Evolutionary conservation across 2,329 filamentous ascomycete species (phyloP).

Genomic region (Chrysoporthe cubensis): DNA sequence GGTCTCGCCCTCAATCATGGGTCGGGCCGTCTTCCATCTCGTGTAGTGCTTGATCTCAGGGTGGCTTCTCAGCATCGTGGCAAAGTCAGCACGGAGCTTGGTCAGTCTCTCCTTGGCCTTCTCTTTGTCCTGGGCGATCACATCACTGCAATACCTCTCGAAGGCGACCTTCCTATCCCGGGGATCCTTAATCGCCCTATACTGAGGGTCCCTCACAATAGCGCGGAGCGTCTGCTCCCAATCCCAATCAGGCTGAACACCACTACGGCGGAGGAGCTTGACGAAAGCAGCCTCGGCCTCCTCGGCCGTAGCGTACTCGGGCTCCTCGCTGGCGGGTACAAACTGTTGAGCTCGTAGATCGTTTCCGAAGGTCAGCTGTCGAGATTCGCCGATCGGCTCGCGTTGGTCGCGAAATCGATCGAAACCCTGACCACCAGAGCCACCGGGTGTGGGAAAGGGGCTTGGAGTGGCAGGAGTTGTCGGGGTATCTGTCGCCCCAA

Average conservation of each 20-base stretch:
- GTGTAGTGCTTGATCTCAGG: slow-evolving; percentile 97
- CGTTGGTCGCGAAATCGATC: slow-evolving; percentile 31
- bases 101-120: slow-evolving; percentile 89
- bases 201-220: slow-evolving; percentile 89
- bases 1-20: slow-evolving; percentile 92
- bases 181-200: slow-evolving; percentile 89
- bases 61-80: slow-evolving; percentile 93
- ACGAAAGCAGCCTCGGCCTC: slow-evolving; percentile 93
- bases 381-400: slow-evolving; percentile 54
- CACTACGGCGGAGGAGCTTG: slow-evolving; percentile 83
- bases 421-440: slow-evolving; percentile 39
- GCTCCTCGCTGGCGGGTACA: slow-evolving; percentile 68
- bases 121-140: slow-evolving; percentile 90
- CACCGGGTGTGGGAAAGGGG: slow-evolving; percentile 49
- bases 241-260: slow-evolving; percentile 87
- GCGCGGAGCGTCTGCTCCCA: slow-evolving; percentile 89
- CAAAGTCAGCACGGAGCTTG: slow-evolving; percentile 92
- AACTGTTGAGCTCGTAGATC: slow-evolving; percentile 62
- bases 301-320: slow-evolving; percentile 78
- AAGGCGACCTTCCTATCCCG: slow-evolving; percentile 89
- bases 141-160: slow-evolving; percentile 91
- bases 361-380: slow-evolving; percentile 61
- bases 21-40: slow-evolving; percentile 92
- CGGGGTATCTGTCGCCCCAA: slow-evolving; percentile 60
- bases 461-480: slow-evolving; percentile 47